A percentile compares a stretch with the other conserved stretches of the same genome.
Conservation (phyloP, 2,329 filamentous ascomycete species). For the Fusarium brevicatenulatum region DNA sequence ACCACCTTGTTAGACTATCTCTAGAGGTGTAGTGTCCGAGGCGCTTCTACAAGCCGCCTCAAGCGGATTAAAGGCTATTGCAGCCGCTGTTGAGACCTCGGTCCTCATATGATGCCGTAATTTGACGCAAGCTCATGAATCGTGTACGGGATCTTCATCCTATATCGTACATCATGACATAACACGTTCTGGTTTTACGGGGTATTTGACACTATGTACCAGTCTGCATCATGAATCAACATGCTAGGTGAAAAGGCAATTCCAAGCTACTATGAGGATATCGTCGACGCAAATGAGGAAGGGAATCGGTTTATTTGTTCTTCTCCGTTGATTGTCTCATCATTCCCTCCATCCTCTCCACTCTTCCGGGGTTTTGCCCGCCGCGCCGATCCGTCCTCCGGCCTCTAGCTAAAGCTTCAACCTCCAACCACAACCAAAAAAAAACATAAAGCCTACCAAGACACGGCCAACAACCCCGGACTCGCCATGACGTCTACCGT, state of each 20-base stretch:
- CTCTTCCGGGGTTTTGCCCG: slow-evolving; percentile 31
- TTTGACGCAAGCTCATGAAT: slow-evolving; percentile 6
- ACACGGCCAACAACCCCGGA: not conserved
- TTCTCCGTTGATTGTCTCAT: not conserved
- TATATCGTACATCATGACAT: not conserved
- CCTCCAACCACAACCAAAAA: slow-evolving; percentile 7
- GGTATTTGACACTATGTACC: not conserved
- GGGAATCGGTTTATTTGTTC: not conserved
- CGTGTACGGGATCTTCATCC: not conserved
- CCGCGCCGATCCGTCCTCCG: slow-evolving; percentile 29
- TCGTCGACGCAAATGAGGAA: not conserved
- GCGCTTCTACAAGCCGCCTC: not conserved
- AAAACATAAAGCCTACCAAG: not conserved
- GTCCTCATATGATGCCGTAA: not conserved
- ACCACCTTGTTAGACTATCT: not conserved
- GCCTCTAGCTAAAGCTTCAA: not conserved
- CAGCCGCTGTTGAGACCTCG: not conserved
- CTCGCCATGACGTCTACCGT: slow-evolving; percentile 31
- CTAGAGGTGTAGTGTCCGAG: slow-evolving; percentile 4
- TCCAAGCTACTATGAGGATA: not conserved
- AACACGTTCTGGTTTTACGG: not conserved
- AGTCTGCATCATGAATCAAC: not conserved
- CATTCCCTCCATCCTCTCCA: not conserved
- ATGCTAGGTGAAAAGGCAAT: not conserved
- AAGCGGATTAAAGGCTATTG: not conserved